Evolutionary conservation across 345 rosid species (phyloP).

Genomic region (Nephelium lappaceum): DNA sequence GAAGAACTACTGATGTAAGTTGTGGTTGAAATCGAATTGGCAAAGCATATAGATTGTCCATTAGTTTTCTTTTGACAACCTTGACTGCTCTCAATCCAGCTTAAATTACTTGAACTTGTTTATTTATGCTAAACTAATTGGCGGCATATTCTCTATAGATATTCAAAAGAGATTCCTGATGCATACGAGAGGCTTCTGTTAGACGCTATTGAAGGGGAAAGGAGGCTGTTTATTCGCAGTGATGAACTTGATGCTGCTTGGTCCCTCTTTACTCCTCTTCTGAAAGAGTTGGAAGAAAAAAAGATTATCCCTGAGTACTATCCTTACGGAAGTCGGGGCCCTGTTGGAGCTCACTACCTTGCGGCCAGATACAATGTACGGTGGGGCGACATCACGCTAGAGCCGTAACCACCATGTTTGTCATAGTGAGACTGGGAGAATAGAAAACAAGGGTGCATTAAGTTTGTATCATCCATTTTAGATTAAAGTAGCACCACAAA

Average conservation of each 20-base stretch:
- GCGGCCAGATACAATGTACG: constrained; percentile 89
- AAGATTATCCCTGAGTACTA: constrained; percentile 82
- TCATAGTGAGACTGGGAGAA: background rate
- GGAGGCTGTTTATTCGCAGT: constrained; percentile 92
- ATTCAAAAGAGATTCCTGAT: constrained; percentile 95
- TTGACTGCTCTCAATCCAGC: background rate
- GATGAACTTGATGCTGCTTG: constrained; percentile 98
- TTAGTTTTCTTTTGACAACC: too few species aligned
- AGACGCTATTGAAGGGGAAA: constrained; percentile 96
- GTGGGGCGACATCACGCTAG: constrained; percentile 87
- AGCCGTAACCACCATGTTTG: constrained; percentile 37
- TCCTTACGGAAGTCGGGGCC: constrained; percentile 98
- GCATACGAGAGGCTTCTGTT: constrained; percentile 96
- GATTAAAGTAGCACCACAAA: background rate
- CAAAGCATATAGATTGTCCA: background rate
- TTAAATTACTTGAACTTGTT: background rate
- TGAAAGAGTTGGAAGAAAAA: constrained; percentile 84
- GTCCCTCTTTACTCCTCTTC: constrained; percentile 79
- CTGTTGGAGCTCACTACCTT: constrained; percentile 98
- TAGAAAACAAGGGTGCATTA: background rate
- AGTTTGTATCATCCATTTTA: background rate
- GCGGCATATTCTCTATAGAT: constrained; percentile 40
- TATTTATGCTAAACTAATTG: background rate
- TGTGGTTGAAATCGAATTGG: background rate
- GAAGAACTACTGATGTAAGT: background rate